Base-by-base conservation (phyloP, 164 flowering plant genomes). In the Chimonanthus praecox region DNA sequence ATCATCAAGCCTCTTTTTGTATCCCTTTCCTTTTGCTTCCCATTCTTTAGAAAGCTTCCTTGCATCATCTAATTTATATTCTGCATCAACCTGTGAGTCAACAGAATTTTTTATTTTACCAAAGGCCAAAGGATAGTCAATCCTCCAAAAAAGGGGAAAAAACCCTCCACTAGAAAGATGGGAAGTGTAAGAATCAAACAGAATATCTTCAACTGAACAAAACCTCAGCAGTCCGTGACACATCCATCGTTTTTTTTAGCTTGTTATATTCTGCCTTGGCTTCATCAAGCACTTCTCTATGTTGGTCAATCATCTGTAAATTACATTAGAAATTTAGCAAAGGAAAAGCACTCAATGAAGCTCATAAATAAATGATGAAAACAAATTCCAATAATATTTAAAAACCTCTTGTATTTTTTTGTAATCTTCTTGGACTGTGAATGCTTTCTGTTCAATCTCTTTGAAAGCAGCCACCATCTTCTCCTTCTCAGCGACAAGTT, bases 381-480 rank as follows among this genome's bases (percentile, higher is more conserved):
- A 60, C 13, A 20, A 20, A 16, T 58, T n/a, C 58, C 3, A 8
- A 7, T 48, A 48, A 61, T 21, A 10, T 47, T 6, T 18, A 50
- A 67, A 71, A 64, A 92, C 99, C 98, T 92, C 80, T 78, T 87
- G 88, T 15, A 87, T 88, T 60, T 84, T 87, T 67, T 89, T 84
- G 76, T 86, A 94, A 68, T 88, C 86, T 77, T 94, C 97, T 83
- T 90, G 93, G 73, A 94, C 97, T 1, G 63, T 71, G 80, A 90
- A 88, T 58, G 99, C 99, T 81, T 90, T 94, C 78, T 87, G 84
- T 76, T 88, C 92, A 20, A 88, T 85, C 77, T 88, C 93, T 80
- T 92, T 90, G 78, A 87, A 86, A 51, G 70, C 62, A 72, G 87
- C 63, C 63, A 76, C 75, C 80, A 89, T 68, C 49, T 85, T 89